phyloP scores from a whole-genome alignment of 768 basidiomycete species.

The Tremella mesenterica region DNA sequence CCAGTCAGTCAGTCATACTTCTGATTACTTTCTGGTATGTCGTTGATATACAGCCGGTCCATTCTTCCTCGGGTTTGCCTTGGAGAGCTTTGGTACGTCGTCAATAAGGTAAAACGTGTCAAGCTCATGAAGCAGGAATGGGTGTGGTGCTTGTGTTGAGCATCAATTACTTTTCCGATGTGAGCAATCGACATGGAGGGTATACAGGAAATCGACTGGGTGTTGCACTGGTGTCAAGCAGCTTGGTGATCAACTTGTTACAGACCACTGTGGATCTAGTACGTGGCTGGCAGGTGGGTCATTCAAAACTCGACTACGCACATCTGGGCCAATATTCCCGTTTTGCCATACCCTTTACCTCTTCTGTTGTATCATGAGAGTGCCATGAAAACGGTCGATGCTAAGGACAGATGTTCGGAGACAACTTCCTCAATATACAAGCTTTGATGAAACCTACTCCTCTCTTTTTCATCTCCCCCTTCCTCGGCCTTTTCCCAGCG shows the following conservation, averaged over 20 bases:
- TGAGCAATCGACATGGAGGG: not conserved
- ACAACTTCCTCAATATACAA: constrained; percentile 12
- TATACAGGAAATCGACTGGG: constrained; percentile 12
- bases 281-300: constrained; percentile 25
- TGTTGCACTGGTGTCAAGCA: constrained; percentile 10
- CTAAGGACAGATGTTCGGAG: constrained; percentile 24
- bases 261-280: constrained; percentile 17
- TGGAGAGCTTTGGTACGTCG: constrained; percentile 19
- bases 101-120: not conserved
- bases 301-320: too few species aligned
- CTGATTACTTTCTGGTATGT: not conserved
- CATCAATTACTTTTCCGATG: constrained; percentile 17
- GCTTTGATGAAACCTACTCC: constrained; percentile 12
- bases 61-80: constrained; percentile 27
- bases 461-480: constrained; percentile 23
- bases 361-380: not conserved
- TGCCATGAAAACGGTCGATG: not conserved
- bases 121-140: constrained; percentile 21
- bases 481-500: constrained; percentile 24
- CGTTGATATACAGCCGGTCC: constrained; percentile 20
- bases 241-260: constrained; percentile 10
- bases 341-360: not conserved
- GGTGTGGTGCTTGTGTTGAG: constrained; percentile 26
- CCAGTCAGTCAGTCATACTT: constrained; percentile 1
- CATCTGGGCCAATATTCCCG: not conserved